Evolutionary conservation across 164 flowering plant genomes (phyloP).

Genomic region (Houttuynia cordata): DNA sequence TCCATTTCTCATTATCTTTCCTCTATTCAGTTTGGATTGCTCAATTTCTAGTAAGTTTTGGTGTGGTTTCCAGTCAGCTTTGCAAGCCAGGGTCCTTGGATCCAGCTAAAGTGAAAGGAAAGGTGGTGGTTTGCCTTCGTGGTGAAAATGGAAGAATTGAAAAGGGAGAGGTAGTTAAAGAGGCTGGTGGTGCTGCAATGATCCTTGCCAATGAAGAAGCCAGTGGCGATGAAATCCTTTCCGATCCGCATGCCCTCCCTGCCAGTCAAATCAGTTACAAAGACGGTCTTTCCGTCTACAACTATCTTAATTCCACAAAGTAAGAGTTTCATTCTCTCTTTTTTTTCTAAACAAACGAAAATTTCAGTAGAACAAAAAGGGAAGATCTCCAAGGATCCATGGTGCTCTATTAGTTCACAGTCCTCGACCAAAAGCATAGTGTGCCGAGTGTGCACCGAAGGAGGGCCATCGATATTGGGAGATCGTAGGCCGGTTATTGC

Average conservation of each 20-base stretch:
- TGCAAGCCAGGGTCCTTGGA: conserved; percentile 32
- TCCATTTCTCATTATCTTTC: no score
- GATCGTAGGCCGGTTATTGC: no score
- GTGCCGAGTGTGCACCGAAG: no score
- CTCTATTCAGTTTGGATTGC: background rate
- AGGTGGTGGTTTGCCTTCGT: conserved; percentile 47
- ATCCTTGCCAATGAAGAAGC: conserved; percentile 28
- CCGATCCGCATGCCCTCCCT: conserved; percentile 40
- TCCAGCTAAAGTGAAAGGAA: conserved; percentile 40
- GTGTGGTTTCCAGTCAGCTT: background rate
- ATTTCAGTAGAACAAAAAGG: no score
- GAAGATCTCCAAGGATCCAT: no score
- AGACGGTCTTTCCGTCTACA: conserved; percentile 25
- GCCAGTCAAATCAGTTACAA: conserved; percentile 27
- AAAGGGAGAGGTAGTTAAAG: conserved; percentile 21
- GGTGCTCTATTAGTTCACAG: no score
- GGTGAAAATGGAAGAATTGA: conserved; percentile 29
- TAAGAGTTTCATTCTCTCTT: no score
- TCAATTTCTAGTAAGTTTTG: background rate
- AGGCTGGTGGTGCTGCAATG: conserved; percentile 49
- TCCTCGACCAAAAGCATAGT: no score
- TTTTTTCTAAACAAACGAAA: no score
- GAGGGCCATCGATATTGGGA: no score
- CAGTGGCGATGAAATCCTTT: conserved; percentile 20
- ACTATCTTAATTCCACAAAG: conserved; percentile 40